These are phyloP conservation scores for Verruconis gallopava DNA, from an alignment of 2,329 filamentous ascomycete genomes.

Conservation along the genomic window DNA sequence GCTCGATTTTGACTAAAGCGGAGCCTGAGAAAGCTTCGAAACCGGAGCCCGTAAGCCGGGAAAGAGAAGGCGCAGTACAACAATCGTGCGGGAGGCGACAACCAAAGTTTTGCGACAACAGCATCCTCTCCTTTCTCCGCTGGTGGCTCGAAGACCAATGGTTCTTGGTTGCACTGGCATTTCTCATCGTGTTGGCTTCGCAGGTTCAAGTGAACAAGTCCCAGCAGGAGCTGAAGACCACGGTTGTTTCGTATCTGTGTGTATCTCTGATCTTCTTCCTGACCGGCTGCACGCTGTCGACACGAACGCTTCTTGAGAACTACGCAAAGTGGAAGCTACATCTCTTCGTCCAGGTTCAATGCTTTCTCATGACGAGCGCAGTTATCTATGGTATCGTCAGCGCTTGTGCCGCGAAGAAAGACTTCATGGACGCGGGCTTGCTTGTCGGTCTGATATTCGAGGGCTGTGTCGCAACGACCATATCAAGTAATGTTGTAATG, in stretches of 20 bases:
- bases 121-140: constrained; percentile 21
- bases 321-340: constrained; percentile 56
- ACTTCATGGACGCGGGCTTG: constrained; percentile 49
- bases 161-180: constrained; percentile 49
- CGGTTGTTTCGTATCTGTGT: constrained; percentile 50
- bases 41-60: too few species aligned
- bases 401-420: constrained; percentile 34
- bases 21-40: too few species aligned
- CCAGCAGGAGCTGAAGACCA: constrained; percentile 36
- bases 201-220: constrained; percentile 44
- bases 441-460: constrained; percentile 55
- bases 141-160: constrained; percentile 41
- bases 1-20: too few species aligned
- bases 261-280: constrained; percentile 59
- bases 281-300: constrained; percentile 56
- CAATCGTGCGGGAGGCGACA: too few species aligned
- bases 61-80: too few species aligned
- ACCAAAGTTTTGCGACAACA: too few species aligned
- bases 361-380: constrained; percentile 52
- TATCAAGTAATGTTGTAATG: constrained; percentile 63
- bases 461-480: constrained; percentile 58
- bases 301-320: constrained; percentile 47
- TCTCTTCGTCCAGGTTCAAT: constrained; percentile 52
- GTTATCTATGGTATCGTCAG: constrained; percentile 46
- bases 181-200: constrained; percentile 40